phyloP scores from a whole-genome alignment of 495 filamentous ascomycete species.

The Neurospora sp. region DNA sequence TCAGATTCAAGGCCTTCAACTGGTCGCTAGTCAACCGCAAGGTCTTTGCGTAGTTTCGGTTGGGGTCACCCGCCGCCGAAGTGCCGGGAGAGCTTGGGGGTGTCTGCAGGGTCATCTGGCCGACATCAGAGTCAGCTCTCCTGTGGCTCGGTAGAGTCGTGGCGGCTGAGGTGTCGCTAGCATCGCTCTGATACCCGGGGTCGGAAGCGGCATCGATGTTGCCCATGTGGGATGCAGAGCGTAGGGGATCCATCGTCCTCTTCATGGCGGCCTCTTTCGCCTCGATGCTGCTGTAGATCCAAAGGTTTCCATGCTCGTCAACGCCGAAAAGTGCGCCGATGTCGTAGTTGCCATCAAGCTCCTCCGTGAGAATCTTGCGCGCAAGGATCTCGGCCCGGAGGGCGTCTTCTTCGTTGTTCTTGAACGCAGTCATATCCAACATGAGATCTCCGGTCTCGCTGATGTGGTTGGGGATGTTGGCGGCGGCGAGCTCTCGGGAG shows the following conservation, averaged over 20 bases:
- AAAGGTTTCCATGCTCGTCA: constrained; percentile 90
- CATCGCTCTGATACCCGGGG: constrained; percentile 86
- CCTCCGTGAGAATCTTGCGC: constrained; percentile 89
- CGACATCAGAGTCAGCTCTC: constrained; percentile 58
- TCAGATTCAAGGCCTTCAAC: constrained; percentile 75
- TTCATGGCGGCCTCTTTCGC: constrained; percentile 68
- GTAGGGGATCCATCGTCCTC: constrained; percentile 31
- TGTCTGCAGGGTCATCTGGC: constrained; percentile 56
- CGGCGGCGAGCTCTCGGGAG: constrained; percentile 75
- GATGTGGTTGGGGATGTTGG: constrained; percentile 86
- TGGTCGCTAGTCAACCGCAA: constrained; percentile 94
- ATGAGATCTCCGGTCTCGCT: constrained; percentile 93
- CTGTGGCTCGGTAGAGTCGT: constrained; percentile 31
- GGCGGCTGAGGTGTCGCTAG: constrained; percentile 26
- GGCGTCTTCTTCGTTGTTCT: constrained; percentile 83
- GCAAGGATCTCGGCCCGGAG: constrained; percentile 85
- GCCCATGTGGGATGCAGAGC: constrained; percentile 35
- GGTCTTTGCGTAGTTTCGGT: constrained; percentile 90
- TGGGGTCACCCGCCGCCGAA: constrained; percentile 50
- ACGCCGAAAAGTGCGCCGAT: constrained; percentile 91
- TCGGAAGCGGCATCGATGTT: constrained; percentile 75
- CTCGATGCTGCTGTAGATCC: constrained; percentile 98
- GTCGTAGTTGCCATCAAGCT: constrained; percentile 90
- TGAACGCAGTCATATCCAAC: constrained; percentile 97
- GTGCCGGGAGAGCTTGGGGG: constrained; percentile 67